phyloP scores from a whole-genome alignment of 1,284 basidiomycete genomes.

The Trichosporon sp. region DNA sequence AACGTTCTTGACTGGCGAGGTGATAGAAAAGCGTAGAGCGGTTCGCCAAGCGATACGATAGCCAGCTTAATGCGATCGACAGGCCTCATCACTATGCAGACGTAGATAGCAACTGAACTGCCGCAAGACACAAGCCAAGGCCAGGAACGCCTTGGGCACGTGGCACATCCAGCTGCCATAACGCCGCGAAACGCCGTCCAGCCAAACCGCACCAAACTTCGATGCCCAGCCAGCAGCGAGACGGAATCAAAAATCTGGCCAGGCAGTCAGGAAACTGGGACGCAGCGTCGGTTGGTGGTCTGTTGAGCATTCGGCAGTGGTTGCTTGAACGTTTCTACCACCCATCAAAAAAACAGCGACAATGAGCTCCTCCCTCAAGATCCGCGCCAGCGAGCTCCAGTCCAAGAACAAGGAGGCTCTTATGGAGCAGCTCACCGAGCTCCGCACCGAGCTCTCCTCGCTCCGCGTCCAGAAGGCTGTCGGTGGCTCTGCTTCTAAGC shows the following conservation, averaged over 20 bases:
- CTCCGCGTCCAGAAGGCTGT: conserved; percentile 98
- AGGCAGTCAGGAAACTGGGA: not conserved
- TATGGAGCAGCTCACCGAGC: conserved; percentile 86
- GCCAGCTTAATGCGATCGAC: no score
- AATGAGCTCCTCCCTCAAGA: conserved; percentile 53
- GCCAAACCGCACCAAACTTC: not conserved
- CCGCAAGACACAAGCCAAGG: no score
- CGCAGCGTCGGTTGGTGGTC: not conserved
- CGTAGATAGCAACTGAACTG: no score
- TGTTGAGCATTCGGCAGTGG: not conserved
- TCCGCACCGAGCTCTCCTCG: conserved; percentile 89
- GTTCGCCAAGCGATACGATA: no score
- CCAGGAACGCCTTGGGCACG: not conserved
- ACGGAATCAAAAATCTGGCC: not conserved
- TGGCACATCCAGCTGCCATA: not conserved
- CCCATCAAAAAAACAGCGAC: conserved; percentile 12
- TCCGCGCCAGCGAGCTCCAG: conserved; percentile 97
- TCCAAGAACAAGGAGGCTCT: conserved; percentile 99
- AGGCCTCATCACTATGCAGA: no score
- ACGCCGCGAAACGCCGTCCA: not conserved
- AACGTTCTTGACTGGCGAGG: no score
- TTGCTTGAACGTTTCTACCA: conserved; percentile 3
- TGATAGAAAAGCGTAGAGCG: no score
- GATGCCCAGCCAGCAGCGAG: not conserved
- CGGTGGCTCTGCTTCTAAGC: conserved; percentile 90